Base-by-base conservation (phyloP, 352 stramenopile genomes). In the Globisporangium viniferum region DNA sequence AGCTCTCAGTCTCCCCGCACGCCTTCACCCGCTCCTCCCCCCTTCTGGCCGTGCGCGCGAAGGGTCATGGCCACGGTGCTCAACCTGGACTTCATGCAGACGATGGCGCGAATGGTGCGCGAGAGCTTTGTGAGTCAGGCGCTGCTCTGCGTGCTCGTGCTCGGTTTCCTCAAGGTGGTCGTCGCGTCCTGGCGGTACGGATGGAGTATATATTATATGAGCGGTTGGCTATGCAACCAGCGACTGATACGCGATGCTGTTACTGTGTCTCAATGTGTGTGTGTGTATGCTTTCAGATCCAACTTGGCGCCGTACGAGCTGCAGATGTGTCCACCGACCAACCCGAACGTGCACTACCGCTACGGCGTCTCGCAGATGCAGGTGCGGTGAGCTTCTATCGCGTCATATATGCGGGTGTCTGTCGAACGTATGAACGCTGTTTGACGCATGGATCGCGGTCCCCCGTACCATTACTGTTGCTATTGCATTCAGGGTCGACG, bases 301-400 rank as follows among this genome's bases (percentile, higher is more conserved):
- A 68, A 66, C 12, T 59, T 91, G 36, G 67, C 81, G 64, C 78
- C 86, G 29, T 93, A 83, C 72, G 86, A 93, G 62, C 75, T 90
- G 54, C 79, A 87, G 64, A 88, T 77, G 68, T 91, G 82, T 72
- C 86, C 86, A 24, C 86, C 86, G 33, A 81, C 92, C 61, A 92
- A 94, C 72, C 74, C 76, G 36, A 87, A 84, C 64, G 80, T 90
- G 36, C 79, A 87, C 70, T 95, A 93, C 65, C 84, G 76, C 70
- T 95, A 95, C 63, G 88, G 86, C 29, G 74, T 95, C 33, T 81
- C 88, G 58, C 86, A 95, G 68, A 94, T 95, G 85, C 77, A 89
- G 73, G 80, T 80, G 24, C 44, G 35, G 9, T 33, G 58, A 2
- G 54, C 8, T 68, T 33, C 20, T 18, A 59, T 27, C 20, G 22